Conservation (phyloP, 1,139 yeast genomes). For the Chernovozyma sophiae-reginae region DNA sequence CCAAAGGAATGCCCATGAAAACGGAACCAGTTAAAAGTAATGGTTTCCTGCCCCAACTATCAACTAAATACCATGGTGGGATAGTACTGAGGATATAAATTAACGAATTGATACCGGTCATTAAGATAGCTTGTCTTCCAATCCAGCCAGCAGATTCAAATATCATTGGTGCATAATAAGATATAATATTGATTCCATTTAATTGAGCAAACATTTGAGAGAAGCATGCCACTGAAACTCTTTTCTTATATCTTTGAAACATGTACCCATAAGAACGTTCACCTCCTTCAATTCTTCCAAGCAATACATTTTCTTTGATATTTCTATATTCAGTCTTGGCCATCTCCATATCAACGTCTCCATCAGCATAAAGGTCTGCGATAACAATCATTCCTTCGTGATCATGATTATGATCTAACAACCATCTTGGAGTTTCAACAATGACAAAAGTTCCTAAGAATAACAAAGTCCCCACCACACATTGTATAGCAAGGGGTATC, state of each 20-base stretch:
- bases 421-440: constrained; percentile 89
- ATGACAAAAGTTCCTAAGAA: constrained; percentile 71
- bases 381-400: constrained; percentile 68
- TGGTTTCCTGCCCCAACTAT: constrained; percentile 87
- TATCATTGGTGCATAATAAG: constrained; percentile 90
- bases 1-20: constrained; percentile 70
- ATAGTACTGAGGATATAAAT: constrained; percentile 72
- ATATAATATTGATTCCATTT: constrained; percentile 88
- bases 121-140: constrained; percentile 80
- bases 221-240: constrained; percentile 87
- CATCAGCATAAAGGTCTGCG: constrained; percentile 44
- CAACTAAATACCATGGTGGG: constrained; percentile 91
- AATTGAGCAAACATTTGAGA: constrained; percentile 90
- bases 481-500: constrained; percentile 71
- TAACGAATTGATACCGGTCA: constrained; percentile 88
- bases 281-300: constrained; percentile 71
- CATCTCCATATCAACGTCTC: constrained; percentile 52
- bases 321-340: constrained; percentile 55
- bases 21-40: constrained; percentile 73
- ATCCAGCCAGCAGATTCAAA: constrained; percentile 95
- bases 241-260: constrained; percentile 56
- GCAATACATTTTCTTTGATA: constrained; percentile 47
- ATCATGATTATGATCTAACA: constrained; percentile 82
- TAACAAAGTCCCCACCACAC: constrained; percentile 66
- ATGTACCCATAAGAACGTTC: constrained; percentile 64